Conservation (phyloP, 2,329 filamentous ascomycete species). For the Chrysosporium keratinophilum region DNA sequence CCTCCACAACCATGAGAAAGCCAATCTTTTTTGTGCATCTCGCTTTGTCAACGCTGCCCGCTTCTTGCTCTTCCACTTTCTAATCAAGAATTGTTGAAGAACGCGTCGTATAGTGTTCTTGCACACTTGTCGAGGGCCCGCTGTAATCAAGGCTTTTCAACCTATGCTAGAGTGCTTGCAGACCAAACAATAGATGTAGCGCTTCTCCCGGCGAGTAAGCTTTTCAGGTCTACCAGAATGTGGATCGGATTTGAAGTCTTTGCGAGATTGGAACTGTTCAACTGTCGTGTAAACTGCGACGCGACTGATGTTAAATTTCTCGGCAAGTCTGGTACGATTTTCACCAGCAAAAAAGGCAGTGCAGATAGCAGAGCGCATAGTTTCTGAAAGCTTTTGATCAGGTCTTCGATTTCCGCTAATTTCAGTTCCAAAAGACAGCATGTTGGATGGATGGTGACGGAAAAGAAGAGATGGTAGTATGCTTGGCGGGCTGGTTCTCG, state of each 20-base stretch:
- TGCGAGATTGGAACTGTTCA: background rate
- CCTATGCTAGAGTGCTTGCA: background rate
- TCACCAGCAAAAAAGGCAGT: background rate
- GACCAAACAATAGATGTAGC: no score
- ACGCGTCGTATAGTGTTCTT: background rate
- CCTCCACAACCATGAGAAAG: background rate
- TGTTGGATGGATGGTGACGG: background rate
- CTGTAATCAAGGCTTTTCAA: background rate
- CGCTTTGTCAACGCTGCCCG: background rate
- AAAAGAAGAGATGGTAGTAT: no score
- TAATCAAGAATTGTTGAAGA: background rate
- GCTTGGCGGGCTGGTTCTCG: no score
- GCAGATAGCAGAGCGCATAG: background rate
- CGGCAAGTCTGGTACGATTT: background rate
- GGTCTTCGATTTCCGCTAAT: background rate
- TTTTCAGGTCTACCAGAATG: background rate
- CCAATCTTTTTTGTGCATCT: background rate
- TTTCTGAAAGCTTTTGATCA: no score
- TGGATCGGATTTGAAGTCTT: background rate
- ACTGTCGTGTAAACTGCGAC: background rate
- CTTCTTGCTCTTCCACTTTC: background rate
- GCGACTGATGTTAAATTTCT: background rate
- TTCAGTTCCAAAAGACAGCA: background rate
- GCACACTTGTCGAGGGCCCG: background rate
- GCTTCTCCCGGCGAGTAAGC: background rate